Base-by-base conservation (phyloP, 257 asterid species). In the Haberlea rhodopensis region DNA sequence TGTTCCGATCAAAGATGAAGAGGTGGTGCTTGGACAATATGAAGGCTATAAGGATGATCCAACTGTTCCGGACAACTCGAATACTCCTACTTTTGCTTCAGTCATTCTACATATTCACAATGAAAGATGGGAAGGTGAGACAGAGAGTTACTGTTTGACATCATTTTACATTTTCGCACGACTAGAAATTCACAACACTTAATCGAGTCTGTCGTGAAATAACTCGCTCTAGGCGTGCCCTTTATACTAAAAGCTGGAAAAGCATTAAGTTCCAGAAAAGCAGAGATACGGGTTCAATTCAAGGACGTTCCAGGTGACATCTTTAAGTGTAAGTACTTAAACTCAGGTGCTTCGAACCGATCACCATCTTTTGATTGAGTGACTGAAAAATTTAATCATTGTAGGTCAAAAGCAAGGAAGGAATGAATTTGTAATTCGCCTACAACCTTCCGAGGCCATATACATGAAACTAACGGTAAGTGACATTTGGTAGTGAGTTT, bases 261-360 rank as follows among this genome's bases (percentile, higher is more conserved):
- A 80, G 97, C 99, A 66, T 75, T 94, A 34, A 83, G 77, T 78
- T 87, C 97, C 28, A 90, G 91, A 69, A 90, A 94, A 79, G 97
- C 99, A 49, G 99, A 94, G 66, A 86, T 94, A 54, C 87, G 99
- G n/a, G 77, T 94, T 73, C 99, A 94, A 61, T 87, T 94, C 78
- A 94, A 90, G 92, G 97, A 90, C 70, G 99, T 90, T 66, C 99
- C 99, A 25, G 97, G 99, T 28, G 97, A 94, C 66, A 94, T 94
- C 65, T 94, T 80, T 73, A 86, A 57, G 74, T 80, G 99, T 90
- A 81, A 2, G 90, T 77, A 28, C 21, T 57, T 48, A 10, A 43
- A 53, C 46, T 37, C 46, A 43, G n/a, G n/a, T 43, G 5, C 20
- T 5, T 20, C 51, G 19, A 43, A 13, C 7, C 7, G 8, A 63